Conservation (phyloP, 2,329 filamentous ascomycete species). For the Ilyonectria destructans region DNA sequence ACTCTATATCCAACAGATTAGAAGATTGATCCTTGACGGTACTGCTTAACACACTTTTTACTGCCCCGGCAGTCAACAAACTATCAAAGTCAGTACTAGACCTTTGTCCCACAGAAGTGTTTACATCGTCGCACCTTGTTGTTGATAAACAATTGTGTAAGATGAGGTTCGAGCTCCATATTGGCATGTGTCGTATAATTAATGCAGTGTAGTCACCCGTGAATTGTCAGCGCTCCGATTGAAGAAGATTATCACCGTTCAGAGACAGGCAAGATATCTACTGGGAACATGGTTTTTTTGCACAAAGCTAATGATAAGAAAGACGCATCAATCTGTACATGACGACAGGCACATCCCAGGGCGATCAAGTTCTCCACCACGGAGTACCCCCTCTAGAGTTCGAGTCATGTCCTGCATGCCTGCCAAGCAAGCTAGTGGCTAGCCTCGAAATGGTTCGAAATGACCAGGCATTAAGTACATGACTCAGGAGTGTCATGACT, state of each 20-base stretch:
- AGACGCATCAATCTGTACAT: background rate
- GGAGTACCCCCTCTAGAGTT: background rate
- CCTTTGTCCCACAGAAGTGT: too few species aligned
- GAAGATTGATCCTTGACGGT: background rate
- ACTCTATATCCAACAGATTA: background rate
- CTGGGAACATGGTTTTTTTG: background rate
- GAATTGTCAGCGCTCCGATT: background rate
- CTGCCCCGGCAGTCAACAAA: background rate
- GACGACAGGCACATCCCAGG: background rate
- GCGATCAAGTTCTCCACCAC: background rate
- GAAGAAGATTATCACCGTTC: background rate
- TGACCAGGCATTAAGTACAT: background rate
- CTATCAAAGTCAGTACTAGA: background rate
- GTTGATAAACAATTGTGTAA: slow-evolving; percentile 16
- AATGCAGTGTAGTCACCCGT: background rate
- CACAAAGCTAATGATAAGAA: background rate
- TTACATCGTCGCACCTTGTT: background rate
- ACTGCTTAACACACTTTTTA: background rate
- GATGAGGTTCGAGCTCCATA: slow-evolving; percentile 4
- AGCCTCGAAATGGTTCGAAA: too few species aligned
- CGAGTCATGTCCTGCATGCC: background rate
- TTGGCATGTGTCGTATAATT: background rate
- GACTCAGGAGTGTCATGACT: background rate
- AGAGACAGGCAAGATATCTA: background rate
- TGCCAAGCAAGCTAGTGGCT: background rate